Base-by-base conservation (phyloP, 192 early-diverging fungal species). In the Rhizophagus clarus region DNA sequence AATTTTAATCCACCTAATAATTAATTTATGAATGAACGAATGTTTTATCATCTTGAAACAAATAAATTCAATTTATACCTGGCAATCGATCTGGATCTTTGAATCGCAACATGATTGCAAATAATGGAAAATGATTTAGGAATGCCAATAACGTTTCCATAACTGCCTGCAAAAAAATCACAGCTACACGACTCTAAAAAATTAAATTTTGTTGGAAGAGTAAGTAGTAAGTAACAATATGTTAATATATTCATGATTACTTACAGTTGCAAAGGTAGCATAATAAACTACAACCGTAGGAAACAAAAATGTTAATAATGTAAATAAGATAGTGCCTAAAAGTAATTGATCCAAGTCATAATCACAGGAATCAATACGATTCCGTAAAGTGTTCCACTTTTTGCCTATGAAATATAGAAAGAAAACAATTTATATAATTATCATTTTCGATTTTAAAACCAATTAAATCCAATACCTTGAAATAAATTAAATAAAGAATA, bases 251-350 rank as follows among this genome's bases (percentile, higher is more conserved):
- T 26, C 74, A 32, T 62, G 32, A 63, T 49, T 14, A 74, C 83
- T 81, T 87, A 95, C 96, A 80, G 93, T 67, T 3, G 93, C 93
- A 89, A 98, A 98, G 4, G 95, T 91, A 22, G 95, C 72, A 76
- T 98, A 98, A 83, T 96, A 99, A 12, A 97, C 96, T 0, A 94
- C 88, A 0, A 97, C 93, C 3, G 98, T 99, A 0, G 98, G 98
- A 72, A 97, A 98, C 29, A 99, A 82, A 81, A 98, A 99, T 7
- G 94, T 91, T 45, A 99, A 86, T 62, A 99, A 81, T 0, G 96
- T 96, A 81, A 99, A 97, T 7, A 99, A 80, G 29, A 97, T 94
- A 0, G 98, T 96, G 0, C 98, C 97, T 12, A 99, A 85, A 14
- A 99, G 86, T 22, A 98, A 87, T 85, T 99, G 98, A 79, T 98